These are phyloP conservation scores for Elymus sibiricus DNA, from an alignment of 176 grass and related monocot species.

Conservation along the genomic window DNA sequence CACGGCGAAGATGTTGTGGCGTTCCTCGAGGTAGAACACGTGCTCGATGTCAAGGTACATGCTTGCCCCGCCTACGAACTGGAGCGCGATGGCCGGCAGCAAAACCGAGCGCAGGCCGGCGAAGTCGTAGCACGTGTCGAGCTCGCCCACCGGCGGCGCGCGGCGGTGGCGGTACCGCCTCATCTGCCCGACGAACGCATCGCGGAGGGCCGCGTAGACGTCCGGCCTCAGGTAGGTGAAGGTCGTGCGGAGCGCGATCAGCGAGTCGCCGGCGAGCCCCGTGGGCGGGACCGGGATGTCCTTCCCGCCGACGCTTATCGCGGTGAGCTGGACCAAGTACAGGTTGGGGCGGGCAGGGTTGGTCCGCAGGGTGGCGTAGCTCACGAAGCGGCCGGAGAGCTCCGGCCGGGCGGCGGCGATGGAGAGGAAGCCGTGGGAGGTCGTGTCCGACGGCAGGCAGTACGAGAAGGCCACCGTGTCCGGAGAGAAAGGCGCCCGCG, in stretches of 20 bases:
- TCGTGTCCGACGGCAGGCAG: conserved; percentile 45
- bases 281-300: neutral
- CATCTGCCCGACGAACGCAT: neutral
- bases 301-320: neutral
- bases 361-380: neutral
- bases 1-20: neutral
- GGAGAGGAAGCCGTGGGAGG: conserved; percentile 19
- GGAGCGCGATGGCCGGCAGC: neutral
- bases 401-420: neutral
- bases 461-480: conserved; percentile 50
- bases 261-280: neutral
- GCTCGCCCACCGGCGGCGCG: neutral
- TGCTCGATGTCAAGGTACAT: neutral
- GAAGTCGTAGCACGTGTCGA: conserved; percentile 45
- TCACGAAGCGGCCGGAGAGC: neutral
- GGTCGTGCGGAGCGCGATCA: neutral
- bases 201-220: neutral
- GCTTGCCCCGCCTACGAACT: conserved; percentile 2
- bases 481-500: neutral
- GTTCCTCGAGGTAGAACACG: neutral
- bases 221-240: neutral
- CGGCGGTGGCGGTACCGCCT: neutral
- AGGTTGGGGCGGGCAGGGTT: neutral
- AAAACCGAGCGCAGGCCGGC: neutral
- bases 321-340: neutral